Conservation (phyloP, 2,329 filamentous ascomycete genomes). For the Ascochyta pisi region DNA sequence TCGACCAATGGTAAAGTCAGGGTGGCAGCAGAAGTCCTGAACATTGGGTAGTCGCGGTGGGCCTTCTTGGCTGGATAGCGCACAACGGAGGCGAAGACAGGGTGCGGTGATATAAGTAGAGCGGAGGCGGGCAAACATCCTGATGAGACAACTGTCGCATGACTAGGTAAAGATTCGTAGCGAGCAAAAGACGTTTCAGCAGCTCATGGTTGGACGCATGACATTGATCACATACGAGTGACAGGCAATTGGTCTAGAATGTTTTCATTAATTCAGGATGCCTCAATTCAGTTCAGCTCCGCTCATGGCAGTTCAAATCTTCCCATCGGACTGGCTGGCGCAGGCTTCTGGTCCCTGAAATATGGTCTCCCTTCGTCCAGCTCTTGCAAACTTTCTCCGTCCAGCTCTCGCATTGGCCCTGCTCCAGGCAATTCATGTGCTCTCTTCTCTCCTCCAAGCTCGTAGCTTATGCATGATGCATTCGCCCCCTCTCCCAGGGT, state of each 20-base stretch:
- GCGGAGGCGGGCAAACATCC: too few species aligned
- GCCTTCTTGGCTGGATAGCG: too few species aligned
- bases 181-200: not conserved
- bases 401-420: not conserved
- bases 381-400: slow-evolving; percentile 9
- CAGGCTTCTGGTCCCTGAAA: slow-evolving; percentile 13
- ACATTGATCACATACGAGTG: too few species aligned
- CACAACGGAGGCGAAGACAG: too few species aligned
- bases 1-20: too few species aligned
- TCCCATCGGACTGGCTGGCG: slow-evolving; percentile 7
- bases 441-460: slow-evolving; percentile 8
- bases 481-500: slow-evolving; percentile 21
- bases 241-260: not conserved
- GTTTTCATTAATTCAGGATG: not conserved
- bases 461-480: slow-evolving; percentile 11
- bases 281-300: not conserved
- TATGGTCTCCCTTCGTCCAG: slow-evolving; percentile 6
- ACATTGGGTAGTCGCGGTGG: too few species aligned
- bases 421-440: slow-evolving; percentile 18
- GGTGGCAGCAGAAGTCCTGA: too few species aligned
- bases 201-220: not conserved
- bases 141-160: too few species aligned
- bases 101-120: too few species aligned
- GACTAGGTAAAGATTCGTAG: too few species aligned
- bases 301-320: slow-evolving; percentile 13